phyloP scores from a whole-genome alignment of 2,329 filamentous ascomycete genomes.

The Alternaria solani region DNA sequence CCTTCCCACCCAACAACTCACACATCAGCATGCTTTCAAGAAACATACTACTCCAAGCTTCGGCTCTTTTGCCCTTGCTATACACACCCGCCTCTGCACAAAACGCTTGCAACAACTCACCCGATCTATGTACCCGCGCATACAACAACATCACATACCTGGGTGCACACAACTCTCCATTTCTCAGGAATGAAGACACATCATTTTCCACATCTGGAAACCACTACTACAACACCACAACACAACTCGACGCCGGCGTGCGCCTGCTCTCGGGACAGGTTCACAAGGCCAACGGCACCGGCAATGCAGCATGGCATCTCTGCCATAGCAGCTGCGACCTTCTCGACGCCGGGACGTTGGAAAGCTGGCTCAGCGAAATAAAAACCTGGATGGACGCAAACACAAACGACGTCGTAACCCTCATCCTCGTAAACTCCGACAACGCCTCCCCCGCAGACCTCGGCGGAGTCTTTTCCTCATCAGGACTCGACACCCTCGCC shows the following conservation, averaged over 20 bases:
- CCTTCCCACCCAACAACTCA: neutral
- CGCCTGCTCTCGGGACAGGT: conserved; percentile 76
- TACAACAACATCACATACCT: conserved; percentile 83
- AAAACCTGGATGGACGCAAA: conserved; percentile 74
- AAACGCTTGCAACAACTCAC: conserved; percentile 81
- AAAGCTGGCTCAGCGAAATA: conserved; percentile 69
- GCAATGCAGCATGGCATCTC: conserved; percentile 62
- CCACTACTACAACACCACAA: conserved; percentile 76
- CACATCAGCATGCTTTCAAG: conserved; percentile 41
- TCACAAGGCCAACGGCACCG: conserved; percentile 63
- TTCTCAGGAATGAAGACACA: conserved; percentile 70
- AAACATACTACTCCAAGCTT: conserved; percentile 34
- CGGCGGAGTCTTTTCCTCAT: conserved; percentile 52
- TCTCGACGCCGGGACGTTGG: conserved; percentile 72
- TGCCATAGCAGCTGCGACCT: conserved; percentile 75
- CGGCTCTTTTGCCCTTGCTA: conserved; percentile 41
- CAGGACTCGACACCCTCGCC: conserved; percentile 68
- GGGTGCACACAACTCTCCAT: conserved; percentile 78
- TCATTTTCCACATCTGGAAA: conserved; percentile 71
- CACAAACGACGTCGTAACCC: conserved; percentile 76
- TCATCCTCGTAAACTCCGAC: conserved; percentile 77
- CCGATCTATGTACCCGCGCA: conserved; percentile 71
- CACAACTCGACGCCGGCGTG: conserved; percentile 74
- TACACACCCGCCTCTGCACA: conserved; percentile 41
- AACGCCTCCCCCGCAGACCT: conserved; percentile 64